Evolutionary conservation across 257 asterid genomes (phyloP).

Genomic region (Fraxinus pennsylvanica): DNA sequence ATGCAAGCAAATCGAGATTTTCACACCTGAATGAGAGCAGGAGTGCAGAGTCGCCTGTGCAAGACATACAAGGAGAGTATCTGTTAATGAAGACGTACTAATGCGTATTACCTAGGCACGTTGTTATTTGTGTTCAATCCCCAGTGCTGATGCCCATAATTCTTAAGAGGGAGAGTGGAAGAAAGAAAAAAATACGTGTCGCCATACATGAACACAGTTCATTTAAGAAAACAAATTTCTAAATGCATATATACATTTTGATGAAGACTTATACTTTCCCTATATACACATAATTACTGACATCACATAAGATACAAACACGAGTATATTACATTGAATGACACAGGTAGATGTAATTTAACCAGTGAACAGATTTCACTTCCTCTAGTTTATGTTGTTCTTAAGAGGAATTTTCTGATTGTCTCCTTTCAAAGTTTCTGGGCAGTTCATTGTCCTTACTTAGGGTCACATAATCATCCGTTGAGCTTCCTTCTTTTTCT

Average conservation of each 20-base stretch:
- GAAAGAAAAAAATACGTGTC: too few relatives aligned
- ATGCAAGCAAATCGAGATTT: not conserved
- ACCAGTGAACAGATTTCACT: not conserved
- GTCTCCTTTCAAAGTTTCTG: slow-evolving; percentile 31
- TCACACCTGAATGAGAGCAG: not conserved
- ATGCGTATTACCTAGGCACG: too few relatives aligned
- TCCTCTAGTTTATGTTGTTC: slow-evolving; percentile 13
- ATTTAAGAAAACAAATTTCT: too few relatives aligned
- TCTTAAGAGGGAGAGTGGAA: too few relatives aligned
- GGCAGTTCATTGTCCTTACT: slow-evolving; percentile 31
- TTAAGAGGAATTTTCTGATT: slow-evolving; percentile 7
- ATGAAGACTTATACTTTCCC: not conserved
- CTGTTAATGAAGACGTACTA: not conserved
- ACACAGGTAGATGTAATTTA: not conserved
- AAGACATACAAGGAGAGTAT: not conserved
- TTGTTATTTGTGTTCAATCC: too few relatives aligned
- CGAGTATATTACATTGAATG: not conserved
- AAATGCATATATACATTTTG: too few relatives aligned
- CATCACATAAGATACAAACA: not conserved
- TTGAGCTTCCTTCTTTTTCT: slow-evolving; percentile 68
- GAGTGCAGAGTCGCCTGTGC: too few relatives aligned
- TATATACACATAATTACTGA: too few relatives aligned
- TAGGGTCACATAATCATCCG: slow-evolving; percentile 33
- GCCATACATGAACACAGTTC: too few relatives aligned
- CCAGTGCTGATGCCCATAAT: too few relatives aligned